These are phyloP conservation scores for Fagus crenata DNA, from an alignment of 306 rosid species.

Conservation along the genomic window DNA sequence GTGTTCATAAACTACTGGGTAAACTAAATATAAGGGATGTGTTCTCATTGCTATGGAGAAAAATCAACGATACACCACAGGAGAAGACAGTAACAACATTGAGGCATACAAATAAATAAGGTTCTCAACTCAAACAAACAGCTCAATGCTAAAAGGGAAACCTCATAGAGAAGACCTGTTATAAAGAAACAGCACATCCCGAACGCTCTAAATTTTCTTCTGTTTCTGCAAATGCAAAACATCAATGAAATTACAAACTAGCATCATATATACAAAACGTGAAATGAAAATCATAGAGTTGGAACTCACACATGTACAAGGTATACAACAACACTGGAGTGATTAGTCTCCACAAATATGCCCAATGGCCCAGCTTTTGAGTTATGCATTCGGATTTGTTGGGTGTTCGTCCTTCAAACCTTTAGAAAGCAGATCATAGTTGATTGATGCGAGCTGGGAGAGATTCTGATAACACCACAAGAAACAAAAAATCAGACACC, in stretches of 20 bases:
- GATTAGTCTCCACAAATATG: conserved; percentile 45
- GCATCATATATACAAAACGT: conserved; percentile 15
- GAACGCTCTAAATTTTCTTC: conserved; percentile 39
- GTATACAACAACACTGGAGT: conserved; percentile 49
- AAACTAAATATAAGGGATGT: conserved; percentile 24
- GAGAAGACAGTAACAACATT: conserved; percentile 33
- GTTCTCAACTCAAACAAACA: conserved; percentile 37
- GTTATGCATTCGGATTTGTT: conserved; percentile 54
- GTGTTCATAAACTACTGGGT: background rate
- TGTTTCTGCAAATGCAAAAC: conserved; percentile 61
- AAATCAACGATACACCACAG: conserved; percentile 19
- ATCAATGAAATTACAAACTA: conserved; percentile 27
- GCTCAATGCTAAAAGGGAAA: conserved; percentile 27
- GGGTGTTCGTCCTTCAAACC: conserved; percentile 84
- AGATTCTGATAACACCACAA: conserved; percentile 76
- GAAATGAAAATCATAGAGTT: conserved; percentile 5
- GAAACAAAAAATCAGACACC: conserved; percentile 14
- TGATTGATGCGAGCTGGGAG: conserved; percentile 99
- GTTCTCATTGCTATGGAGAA: conserved; percentile 37
- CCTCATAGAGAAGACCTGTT: conserved; percentile 47
- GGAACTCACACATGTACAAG: conserved; percentile 77
- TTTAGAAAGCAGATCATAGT: conserved; percentile 90
- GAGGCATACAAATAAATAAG: conserved; percentile 29
- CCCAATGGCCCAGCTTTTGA: conserved; percentile 38
- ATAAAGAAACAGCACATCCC: conserved; percentile 44